phyloP scores from a whole-genome alignment of 2,329 filamentous ascomycete genomes.

The Ophiostoma sp. region DNA sequence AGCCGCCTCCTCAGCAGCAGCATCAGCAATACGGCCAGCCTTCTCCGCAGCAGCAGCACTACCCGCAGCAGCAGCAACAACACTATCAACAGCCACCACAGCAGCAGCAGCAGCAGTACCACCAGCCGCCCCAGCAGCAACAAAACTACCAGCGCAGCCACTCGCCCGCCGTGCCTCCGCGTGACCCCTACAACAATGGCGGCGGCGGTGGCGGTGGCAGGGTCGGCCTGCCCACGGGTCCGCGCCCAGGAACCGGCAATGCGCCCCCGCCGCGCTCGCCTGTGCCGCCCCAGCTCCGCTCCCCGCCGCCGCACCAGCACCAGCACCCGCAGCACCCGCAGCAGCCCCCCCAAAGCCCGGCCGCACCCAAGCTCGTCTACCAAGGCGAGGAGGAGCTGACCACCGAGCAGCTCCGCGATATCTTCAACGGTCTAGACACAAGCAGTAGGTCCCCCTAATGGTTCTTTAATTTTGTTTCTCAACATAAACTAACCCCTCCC shows the following conservation, averaged over 20 bases:
- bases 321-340: constrained; percentile 4
- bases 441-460: constrained; percentile 35
- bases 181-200: constrained; percentile 7
- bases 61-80: constrained; percentile 38
- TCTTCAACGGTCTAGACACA: constrained; percentile 90
- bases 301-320: constrained; percentile 10
- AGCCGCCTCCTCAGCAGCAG: constrained; percentile 9
- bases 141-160: constrained; percentile 38
- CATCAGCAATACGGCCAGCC: constrained; percentile 14
- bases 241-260: neutral
- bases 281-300: neutral
- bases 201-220: neutral
- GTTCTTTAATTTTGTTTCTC: no score
- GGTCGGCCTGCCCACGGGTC: constrained; percentile 12
- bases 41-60: constrained; percentile 24
- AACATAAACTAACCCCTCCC: constrained; percentile 26
- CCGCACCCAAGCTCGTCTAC: constrained; percentile 19
- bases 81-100: constrained; percentile 20
- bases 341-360: constrained; percentile 13
- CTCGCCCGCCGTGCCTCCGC: constrained; percentile 18
- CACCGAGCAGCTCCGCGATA: constrained; percentile 54
- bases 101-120: constrained; percentile 20
- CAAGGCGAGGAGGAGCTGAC: constrained; percentile 56
- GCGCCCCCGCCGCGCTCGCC: constrained; percentile 16
- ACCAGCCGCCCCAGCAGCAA: constrained; percentile 25